Evolutionary conservation across 225 moss, liverwort and hornwort genomes (phyloP), one percentile per base, ranked within the genome.

Genomic region (Pseudisothecium myosuroides): DNA sequence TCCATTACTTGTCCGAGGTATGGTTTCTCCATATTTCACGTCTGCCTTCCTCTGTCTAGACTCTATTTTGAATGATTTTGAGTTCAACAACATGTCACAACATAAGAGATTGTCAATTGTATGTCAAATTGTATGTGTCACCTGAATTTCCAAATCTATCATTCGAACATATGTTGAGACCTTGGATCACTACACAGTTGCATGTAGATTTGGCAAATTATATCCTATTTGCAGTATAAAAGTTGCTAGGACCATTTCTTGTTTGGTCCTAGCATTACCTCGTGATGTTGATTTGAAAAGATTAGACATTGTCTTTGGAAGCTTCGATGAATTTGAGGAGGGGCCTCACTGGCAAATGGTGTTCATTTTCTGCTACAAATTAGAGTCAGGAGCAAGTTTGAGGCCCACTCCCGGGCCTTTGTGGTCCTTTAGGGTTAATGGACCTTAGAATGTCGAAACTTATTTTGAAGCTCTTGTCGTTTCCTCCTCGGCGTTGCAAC

Each of bases 1-100:
- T 96, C 26, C 95, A 95, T 72, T 95, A 93, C 86, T 49, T 95
- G 80, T 76, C 92, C 52, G 87, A 92, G 96, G 96, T 95, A 77
- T 31, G 20, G 82, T 43, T 68, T 82, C 87, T 76, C 52, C 45
- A 37, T 37, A 12, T 34, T 88, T 15, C 52, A 27, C 28, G 39
- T 77, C 61, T 78, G 19, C 43, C 8, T 71, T 87, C 45, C n/a
- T 76, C 12, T 13, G 22, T 45, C 75, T 86, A 52, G 63, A 61
- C 37, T 71, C 18, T 36, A 36, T 26, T 62, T 62, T 47, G 85
- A 36, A 61, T 45, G 58, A 85, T 73, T 41, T 59, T 11, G 52
- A 83, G 54, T 55, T 41, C 12, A 14, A 43, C 59, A 16, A 59
- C 23, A 5, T 60, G 45, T 74, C 60, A 36, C 23, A 85, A 24